phyloP scores from a whole-genome alignment of 1,139 yeast species.

The Blastobotrys malaysiensis region DNA sequence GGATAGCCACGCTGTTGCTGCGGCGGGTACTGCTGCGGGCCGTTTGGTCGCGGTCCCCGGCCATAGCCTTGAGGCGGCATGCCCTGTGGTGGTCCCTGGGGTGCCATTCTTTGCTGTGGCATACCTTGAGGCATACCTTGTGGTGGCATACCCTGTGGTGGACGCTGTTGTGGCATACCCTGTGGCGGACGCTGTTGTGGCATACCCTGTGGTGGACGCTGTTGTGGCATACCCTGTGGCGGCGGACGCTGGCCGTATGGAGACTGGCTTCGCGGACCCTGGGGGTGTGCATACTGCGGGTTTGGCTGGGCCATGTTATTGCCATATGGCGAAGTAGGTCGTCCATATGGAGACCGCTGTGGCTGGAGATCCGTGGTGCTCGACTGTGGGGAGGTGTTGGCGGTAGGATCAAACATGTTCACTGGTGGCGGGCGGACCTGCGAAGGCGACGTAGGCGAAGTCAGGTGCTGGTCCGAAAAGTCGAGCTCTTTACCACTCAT shows the following conservation, averaged over 20 bases:
- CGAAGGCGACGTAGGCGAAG: not conserved
- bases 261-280: slow-evolving; percentile 5
- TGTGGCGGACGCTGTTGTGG: slow-evolving; percentile 3
- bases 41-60: not conserved
- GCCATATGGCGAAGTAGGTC: slow-evolving; percentile 2
- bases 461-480: not conserved
- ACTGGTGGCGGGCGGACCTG: not conserved
- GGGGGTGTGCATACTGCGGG: not conserved
- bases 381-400: slow-evolving; percentile 10
- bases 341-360: slow-evolving; percentile 8
- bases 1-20: not conserved
- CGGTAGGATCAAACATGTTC: slow-evolving; percentile 24
- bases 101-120: slow-evolving; percentile 9
- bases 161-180: slow-evolving; percentile 5
- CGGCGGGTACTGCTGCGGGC: not conserved
- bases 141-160: slow-evolving; percentile 3
- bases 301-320: not conserved
- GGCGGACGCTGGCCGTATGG: slow-evolving; percentile 4
- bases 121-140: slow-evolving; percentile 7
- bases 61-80: not conserved
- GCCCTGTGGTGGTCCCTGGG: slow-evolving; percentile 3
- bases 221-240: slow-evolving; percentile 7
- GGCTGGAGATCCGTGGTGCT: slow-evolving; percentile 1
- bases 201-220: slow-evolving; percentile 4
- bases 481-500: not conserved